Base-by-base conservation (phyloP, 495 filamentous ascomycete species). In the Hyaloscypha hepaticicola region DNA sequence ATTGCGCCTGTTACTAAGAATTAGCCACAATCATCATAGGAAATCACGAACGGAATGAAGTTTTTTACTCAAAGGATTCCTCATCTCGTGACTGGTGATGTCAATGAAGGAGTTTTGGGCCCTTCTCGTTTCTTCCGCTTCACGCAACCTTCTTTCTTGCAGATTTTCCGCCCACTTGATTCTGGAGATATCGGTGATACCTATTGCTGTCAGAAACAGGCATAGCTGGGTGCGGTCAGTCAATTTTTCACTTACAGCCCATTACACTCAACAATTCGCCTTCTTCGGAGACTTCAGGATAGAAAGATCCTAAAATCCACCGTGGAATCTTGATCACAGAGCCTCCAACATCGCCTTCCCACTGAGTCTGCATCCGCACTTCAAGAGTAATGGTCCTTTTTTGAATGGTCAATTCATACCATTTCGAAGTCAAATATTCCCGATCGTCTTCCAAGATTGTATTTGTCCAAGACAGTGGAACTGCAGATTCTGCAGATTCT, bases 31-130 rank as follows among this genome's bases (percentile, higher is more conserved):
- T n/a, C n/a, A 25, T 52, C 9, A 7, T 27, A 2, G 50, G 25
- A 3, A 52, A 5, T 7, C 14, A 27, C 1, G 50, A 12, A 57
- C 9, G 5, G 31, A 50, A 28, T 50, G 33, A 12, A 16, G 1
- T 7, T 5, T 59, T 5, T 59, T 38, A 57, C 62, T 66, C 11
- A 95, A 78, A 3, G 91, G 91, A 65, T 94, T 96, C 19, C 90
- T 83, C 79, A 95, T 90, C 69, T 95, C 91, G 68, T 96, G 91
- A 66, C 87, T 90, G 7, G 89, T 93, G 66, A 92, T 94, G 73
- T 94, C 91, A 70, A 95, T 93, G 73, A 94, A 96, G 64, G 92
- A 92, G 70, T 94, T 87, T 66, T 90, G 87, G 64, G 88, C 85
- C 38, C 83, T 77, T 71, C 90, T 89, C 49, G 83, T 80, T 64